Conservation (phyloP, 2,329 filamentous ascomycete genomes). For the Exserohilum turcica region DNA sequence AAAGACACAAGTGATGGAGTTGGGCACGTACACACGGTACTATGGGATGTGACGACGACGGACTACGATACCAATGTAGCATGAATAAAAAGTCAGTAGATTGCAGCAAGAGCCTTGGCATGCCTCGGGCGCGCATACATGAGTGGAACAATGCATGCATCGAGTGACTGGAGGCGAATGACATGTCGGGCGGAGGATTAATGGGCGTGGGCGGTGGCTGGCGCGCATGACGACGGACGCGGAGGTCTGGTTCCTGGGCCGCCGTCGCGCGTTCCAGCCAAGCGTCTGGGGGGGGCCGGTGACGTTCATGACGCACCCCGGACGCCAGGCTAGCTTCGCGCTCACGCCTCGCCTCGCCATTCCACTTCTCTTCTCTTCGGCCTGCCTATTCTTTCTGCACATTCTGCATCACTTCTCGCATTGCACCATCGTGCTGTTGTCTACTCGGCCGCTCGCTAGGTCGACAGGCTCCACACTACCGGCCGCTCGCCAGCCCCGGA, state of each 20-base stretch:
- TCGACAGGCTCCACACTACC: neutral
- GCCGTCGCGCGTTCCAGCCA: conserved; percentile 13
- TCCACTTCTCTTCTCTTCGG: conserved; percentile 1
- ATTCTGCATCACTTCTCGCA: neutral
- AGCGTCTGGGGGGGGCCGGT: conserved; percentile 11
- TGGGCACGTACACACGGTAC: conserved; percentile 10
- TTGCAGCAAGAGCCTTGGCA: neutral
- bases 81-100: conserved; percentile 19
- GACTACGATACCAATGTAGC: conserved; percentile 28
- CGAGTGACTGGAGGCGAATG: neutral
- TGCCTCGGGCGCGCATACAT: neutral
- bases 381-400: neutral
- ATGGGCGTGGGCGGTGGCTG: conserved; percentile 2
- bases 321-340: conserved; percentile 15
- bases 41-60: conserved; percentile 25
- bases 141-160: no score
- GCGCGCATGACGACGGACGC: conserved; percentile 14
- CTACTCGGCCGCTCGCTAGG: conserved; percentile 1
- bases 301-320: conserved; percentile 24
- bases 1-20: conserved; percentile 31
- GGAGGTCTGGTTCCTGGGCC: conserved; percentile 23
- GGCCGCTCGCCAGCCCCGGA: neutral
- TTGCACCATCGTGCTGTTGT: neutral
- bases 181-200: neutral
- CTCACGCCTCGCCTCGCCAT: conserved; percentile 14